Evolutionary conservation across 2,329 filamentous ascomycete species (phyloP), one percentile per base, ranked within the genome.

Genomic region (Escovopsis sp.): DNA sequence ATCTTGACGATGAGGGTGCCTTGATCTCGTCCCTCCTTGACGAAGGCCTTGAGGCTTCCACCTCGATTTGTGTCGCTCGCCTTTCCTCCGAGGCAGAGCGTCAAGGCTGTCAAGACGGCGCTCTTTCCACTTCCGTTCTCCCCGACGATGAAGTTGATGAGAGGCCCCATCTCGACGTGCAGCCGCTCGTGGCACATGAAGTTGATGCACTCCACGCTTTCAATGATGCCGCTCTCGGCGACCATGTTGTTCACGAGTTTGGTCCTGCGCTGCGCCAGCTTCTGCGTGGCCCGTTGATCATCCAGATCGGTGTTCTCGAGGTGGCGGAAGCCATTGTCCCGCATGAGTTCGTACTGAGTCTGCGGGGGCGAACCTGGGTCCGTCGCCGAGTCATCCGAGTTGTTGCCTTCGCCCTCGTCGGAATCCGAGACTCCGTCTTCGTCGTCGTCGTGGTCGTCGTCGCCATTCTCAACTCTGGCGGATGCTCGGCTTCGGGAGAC

Each of bases 51-150:
- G 24, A 98, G 65, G 52, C 81, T 94, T 40, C 84, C 83, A 33
- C 87, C 91, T 48, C 91, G 82, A 54, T 96, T 96, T 4, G 91
- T 96, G 13, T 84, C 77, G 42, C 85, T 85, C 2, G 91, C 88
- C 60, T 95, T 96, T 15, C 84, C 89, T 45, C 91, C 91, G n/a
- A 98, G 70, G 54, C 91, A 96, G 30, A 98, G 71, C 0, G 87
- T 94, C 48, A 98, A 76, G 5, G 87, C 91, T 0, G 91, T 96
- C 25, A 98, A 66, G 12, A 96, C 82, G 3, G 91, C 91, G 58
- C 91, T 98, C 66, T 98, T 98, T 31, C 91, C 91, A 57, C 89
- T 96, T 29, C 91, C 91, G 57, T 98, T 98, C 59, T 94, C 87
- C 13, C 91, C 91, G 42, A 95, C 88, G 47, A 98, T 88, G 62